These are phyloP conservation scores for Hypoxylon fuscum DNA, from an alignment of 495 filamentous ascomycete species.

Conservation along the genomic window DNA sequence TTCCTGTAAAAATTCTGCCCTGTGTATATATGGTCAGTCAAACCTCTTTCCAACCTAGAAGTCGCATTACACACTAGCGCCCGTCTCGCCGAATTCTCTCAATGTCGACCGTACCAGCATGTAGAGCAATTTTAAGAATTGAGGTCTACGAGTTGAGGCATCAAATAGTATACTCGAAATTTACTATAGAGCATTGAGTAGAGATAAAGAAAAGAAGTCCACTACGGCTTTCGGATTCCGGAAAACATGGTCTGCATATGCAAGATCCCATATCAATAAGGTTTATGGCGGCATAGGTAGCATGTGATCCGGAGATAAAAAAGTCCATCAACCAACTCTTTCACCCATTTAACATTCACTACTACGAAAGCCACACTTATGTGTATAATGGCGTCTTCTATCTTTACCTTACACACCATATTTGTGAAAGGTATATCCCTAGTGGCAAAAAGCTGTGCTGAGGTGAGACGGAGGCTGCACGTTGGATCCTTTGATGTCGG, in stretches of 20 bases:
- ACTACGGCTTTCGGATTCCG: conserved; percentile 1
- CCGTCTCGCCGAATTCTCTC: neutral
- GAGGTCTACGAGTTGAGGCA: neutral
- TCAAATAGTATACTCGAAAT: neutral
- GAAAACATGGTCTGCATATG: conserved; percentile 7
- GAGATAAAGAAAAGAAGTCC: conserved; percentile 8
- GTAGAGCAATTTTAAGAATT: neutral
- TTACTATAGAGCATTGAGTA: neutral
- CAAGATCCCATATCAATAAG: neutral
- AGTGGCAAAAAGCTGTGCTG: conserved; percentile 24
- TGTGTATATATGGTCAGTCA: neutral
- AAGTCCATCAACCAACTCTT: conserved; percentile 2
- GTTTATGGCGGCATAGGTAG: conserved; percentile 27
- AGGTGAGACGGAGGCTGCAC: neutral
- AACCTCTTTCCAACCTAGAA: neutral
- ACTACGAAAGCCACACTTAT: no score
- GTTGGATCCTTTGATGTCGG: conserved; percentile 13
- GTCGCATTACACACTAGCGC: neutral
- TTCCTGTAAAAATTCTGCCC: neutral
- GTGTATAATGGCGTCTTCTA: no score
- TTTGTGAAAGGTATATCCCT: neutral
- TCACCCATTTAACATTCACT: neutral
- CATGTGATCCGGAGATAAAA: conserved; percentile 30
- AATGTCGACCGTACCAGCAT: neutral
- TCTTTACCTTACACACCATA: no score